Evolutionary conservation across 257 asterid species (phyloP), one percentile per base, ranked within the genome.

Genomic region (Nicotiana sylvestris): DNA sequence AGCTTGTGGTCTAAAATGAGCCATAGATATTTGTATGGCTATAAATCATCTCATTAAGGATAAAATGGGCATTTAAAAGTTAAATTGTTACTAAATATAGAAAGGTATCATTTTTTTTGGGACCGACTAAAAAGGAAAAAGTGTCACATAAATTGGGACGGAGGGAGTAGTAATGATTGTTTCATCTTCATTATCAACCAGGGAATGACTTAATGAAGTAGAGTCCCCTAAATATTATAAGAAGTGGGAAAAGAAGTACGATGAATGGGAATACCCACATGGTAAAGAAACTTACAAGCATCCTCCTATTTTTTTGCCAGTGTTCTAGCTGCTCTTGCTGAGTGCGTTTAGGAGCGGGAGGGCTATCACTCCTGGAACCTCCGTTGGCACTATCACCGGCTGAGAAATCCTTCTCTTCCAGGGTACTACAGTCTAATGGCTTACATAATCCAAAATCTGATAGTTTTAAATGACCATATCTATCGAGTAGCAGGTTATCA

Each of bases 401-500:
- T 61, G 92, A 80, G 82, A 89, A 89, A 85, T 89, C 90, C 72
- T 68, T 79, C 76, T 89, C 92, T 83, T 86, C 85, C 49, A 87
- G 78, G 39, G 76, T 86, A 81, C 86, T 89, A 78, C 91, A 89
- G 81, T 89, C 92, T 84, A 89, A 84, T 25, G 92, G 92, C 85
- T 89, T 89, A 85, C 92, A 89, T 13, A 89, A 82, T 70, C 92
- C 92, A 82, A 89, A 89, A 85, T 89, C 92, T 32, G 92, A 89
- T 25, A 87, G 76, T 86, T 85, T 88, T 56, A 89, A 81, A 85
- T 89, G 92, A 77, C 92, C 92, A 77, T 86, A 79, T 87, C 83
- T 89, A 84, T 87, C 92, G 13, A 89, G 92, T 29, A 89, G 83
- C 66, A 89, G 84, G 87, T 89, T 89, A 84, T 89, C 90, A 30